Conservation (phyloP, 257 asterid genomes). For the Penstemon davidsonii region DNA sequence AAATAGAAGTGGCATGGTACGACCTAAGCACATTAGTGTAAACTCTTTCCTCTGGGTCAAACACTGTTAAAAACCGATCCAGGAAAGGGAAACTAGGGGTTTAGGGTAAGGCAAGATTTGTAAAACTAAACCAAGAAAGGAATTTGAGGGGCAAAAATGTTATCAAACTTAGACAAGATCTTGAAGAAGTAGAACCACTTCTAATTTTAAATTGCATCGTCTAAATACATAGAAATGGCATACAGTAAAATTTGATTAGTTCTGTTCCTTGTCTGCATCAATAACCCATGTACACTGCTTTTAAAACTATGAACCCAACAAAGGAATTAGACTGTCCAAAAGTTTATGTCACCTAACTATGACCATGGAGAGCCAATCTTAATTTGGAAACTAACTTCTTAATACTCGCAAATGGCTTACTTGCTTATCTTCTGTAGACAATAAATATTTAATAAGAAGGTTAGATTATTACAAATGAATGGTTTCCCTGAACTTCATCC, state of each 20-base stretch:
- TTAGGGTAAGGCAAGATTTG: neutral
- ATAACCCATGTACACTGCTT: neutral
- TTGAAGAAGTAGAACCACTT: conserved; percentile 3
- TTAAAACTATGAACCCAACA: conserved; percentile 4
- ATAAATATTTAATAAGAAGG: neutral
- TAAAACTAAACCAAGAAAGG: conserved; percentile 12
- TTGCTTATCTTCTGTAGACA: conserved; percentile 4
- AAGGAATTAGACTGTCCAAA: neutral
- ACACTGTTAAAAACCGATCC: neutral
- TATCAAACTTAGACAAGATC: conserved; percentile 2
- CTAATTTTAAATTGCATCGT: neutral
- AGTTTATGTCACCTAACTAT: conserved; percentile 10
- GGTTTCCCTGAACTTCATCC: neutral
- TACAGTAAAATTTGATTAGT: too few relatives aligned
- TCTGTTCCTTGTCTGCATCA: neutral
- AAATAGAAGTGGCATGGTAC: neutral
- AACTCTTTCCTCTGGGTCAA: neutral
- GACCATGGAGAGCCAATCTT: neutral
- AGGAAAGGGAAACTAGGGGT: neutral
- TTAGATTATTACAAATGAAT: neutral
- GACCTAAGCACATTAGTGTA: neutral
- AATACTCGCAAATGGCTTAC: neutral
- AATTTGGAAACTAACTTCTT: neutral
- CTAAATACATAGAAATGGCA: neutral
- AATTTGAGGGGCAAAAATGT: conserved; percentile 1